A percentile compares a stretch with the other conserved stretches of the same genome.
Evolutionary conservation across 2,329 filamentous ascomycete genomes (phyloP).

Genomic region (Endothia cerciana): DNA sequence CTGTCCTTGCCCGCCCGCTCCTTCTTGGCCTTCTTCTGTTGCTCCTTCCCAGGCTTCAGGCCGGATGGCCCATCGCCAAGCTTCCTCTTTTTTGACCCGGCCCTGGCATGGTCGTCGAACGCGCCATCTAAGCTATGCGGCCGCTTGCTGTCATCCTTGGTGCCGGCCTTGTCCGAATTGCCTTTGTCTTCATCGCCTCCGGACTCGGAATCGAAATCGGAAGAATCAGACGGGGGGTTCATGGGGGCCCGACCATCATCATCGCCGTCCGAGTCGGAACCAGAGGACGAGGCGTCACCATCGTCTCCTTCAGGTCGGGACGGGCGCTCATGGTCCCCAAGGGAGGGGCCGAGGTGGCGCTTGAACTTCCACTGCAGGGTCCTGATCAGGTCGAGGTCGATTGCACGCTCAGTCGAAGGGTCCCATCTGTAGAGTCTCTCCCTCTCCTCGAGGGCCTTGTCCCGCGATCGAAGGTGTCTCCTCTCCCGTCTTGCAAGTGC

Average conservation of each 20-base stretch:
- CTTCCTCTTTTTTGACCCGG: constrained; percentile 17
- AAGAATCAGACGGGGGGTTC: neutral
- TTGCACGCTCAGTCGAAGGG: constrained; percentile 28
- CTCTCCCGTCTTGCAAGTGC: constrained; percentile 29
- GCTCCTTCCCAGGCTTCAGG: constrained; percentile 13
- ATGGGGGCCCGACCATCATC: neutral
- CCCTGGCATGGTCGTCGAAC: constrained; percentile 17
- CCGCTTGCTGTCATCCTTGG: neutral
- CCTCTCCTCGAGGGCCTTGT: constrained; percentile 26
- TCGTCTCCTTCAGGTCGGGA: neutral
- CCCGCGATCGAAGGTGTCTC: constrained; percentile 23
- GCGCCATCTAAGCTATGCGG: constrained; percentile 16
- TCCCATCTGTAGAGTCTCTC: constrained; percentile 28
- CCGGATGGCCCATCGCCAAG: neutral
- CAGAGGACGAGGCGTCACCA: neutral
- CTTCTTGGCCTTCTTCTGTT: constrained; percentile 21
- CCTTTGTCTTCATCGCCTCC: neutral
- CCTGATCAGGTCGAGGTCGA: constrained; percentile 30
- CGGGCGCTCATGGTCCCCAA: constrained; percentile 17
- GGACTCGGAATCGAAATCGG: neutral
- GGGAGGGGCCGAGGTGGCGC: constrained; percentile 31
- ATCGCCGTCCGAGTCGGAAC: neutral
- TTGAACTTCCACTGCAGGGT: constrained; percentile 31
- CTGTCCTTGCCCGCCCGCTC: constrained; percentile 7
- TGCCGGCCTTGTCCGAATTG: neutral